These are phyloP conservation scores for Didymellaceae sp. DNA, from an alignment of 2,329 filamentous ascomycete species.

Conservation along the genomic window DNA sequence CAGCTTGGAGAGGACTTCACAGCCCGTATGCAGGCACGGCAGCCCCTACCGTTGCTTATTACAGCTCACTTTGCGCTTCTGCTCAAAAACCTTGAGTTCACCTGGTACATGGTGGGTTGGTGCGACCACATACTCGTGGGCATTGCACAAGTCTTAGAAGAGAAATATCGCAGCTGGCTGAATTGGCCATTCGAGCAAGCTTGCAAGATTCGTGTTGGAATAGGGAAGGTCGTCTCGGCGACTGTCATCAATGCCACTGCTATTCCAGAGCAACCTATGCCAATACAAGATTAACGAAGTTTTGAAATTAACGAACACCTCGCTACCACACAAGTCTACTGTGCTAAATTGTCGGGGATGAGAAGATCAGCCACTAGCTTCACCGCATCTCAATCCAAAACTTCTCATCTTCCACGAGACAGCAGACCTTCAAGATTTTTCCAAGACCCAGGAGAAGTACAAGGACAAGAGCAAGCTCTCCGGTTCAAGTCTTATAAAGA, in stretches of 20 bases:
- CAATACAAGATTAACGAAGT: too few relatives aligned
- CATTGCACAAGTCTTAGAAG: background rate
- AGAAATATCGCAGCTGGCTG: background rate
- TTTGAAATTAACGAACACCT: too few relatives aligned
- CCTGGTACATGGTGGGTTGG: background rate
- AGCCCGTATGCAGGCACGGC: background rate
- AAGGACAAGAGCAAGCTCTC: background rate
- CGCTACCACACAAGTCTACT: too few relatives aligned
- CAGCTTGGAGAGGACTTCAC: background rate
- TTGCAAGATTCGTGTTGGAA: too few relatives aligned
- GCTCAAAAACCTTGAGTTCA: background rate
- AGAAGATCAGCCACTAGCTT: background rate
- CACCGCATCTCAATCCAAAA: background rate
- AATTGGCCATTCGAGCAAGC: background rate
- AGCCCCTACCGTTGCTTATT: background rate
- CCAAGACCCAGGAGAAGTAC: background rate
- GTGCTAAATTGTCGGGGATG: too few relatives aligned
- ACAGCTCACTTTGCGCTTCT: background rate
- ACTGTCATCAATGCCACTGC: too few relatives aligned
- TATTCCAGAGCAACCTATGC: too few relatives aligned
- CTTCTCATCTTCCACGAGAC: background rate
- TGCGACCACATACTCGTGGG: background rate
- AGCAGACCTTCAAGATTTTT: background rate
- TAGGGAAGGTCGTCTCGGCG: too few relatives aligned
- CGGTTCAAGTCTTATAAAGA: background rate